A percentile compares a stretch with the other conserved stretches of the same genome.
Evolutionary conservation across 108 stramenopile genomes (phyloP).

Genomic region (Nitzschia sp.): DNA sequence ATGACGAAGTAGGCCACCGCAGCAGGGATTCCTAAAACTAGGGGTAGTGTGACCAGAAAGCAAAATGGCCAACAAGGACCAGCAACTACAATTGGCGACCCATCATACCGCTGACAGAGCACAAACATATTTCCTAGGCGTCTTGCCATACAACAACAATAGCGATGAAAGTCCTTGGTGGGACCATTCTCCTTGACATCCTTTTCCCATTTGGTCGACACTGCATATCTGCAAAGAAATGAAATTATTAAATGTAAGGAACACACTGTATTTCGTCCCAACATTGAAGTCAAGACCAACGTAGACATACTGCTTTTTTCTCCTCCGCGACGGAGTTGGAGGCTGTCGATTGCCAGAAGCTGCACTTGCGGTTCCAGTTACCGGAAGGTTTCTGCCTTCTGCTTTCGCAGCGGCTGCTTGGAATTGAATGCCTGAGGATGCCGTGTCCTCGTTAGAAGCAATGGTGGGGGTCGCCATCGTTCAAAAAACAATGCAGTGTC

Average conservation of each 20-base stretch:
- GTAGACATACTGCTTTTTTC: constrained; percentile 13
- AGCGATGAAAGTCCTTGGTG: constrained; percentile 62
- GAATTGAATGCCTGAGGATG: constrained; percentile 9
- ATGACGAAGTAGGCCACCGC: constrained; percentile 72
- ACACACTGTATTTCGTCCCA: too few species aligned
- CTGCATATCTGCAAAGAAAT: constrained; percentile 40
- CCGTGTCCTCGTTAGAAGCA: background rate
- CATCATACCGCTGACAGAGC: constrained; percentile 65
- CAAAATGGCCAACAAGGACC: constrained; percentile 94
- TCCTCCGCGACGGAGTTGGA: background rate
- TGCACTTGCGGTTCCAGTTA: background rate
- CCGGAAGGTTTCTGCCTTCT: background rate
- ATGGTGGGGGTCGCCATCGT: background rate
- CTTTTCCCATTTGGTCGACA: constrained; percentile 84
- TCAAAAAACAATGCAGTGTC: background rate
- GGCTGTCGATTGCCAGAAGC: constrained; percentile 14
- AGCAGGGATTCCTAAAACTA: constrained; percentile 64
- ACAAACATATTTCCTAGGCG: constrained; percentile 85
- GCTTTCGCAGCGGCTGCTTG: constrained; percentile 12
- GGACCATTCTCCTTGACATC: constrained; percentile 48
- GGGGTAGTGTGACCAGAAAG: constrained; percentile 73
- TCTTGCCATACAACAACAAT: constrained; percentile 80
- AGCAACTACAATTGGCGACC: constrained; percentile 79
- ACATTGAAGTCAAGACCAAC: too few species aligned
- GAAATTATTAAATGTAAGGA: background rate